Conservation (phyloP, 2,329 filamentous ascomycete species). For the Botryotinia globosa region DNA sequence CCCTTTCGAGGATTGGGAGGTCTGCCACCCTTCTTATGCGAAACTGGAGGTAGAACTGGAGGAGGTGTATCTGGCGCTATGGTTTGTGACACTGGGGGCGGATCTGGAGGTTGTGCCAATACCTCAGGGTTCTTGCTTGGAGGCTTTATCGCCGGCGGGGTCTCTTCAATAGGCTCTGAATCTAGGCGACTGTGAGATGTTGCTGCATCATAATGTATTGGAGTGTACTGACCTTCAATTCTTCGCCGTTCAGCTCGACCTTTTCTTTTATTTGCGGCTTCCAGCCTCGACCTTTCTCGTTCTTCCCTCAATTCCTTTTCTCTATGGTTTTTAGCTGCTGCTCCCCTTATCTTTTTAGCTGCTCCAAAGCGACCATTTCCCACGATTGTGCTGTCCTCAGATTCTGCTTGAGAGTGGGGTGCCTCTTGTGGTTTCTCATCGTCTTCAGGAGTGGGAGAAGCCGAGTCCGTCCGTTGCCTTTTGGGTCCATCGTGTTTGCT, state of each 20-base stretch:
- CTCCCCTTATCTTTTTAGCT: slow-evolving; percentile 60
- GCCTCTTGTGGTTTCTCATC: slow-evolving; percentile 40
- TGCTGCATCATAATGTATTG: slow-evolving; percentile 27
- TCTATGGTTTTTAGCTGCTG: slow-evolving; percentile 55
- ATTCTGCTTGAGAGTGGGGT: slow-evolving; percentile 55
- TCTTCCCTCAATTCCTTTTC: slow-evolving; percentile 70
- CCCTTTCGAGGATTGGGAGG: slow-evolving; percentile 64
- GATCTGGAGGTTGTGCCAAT: slow-evolving; percentile 39
- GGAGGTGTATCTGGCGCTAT: slow-evolving; percentile 50
- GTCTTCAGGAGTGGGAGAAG: slow-evolving; percentile 60
- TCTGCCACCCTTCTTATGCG: slow-evolving; percentile 61
- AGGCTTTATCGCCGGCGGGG: slow-evolving; percentile 48
- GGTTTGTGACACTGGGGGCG: slow-evolving; percentile 46
- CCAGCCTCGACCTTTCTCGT: slow-evolving; percentile 67
- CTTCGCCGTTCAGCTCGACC: slow-evolving; percentile 77
- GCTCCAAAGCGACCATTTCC: slow-evolving; percentile 46
- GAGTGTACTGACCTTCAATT: slow-evolving; percentile 63
- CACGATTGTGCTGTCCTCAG: slow-evolving; percentile 62
- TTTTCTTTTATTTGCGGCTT: slow-evolving; percentile 77
- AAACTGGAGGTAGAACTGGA: slow-evolving; percentile 43
- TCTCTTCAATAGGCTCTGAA: slow-evolving; percentile 69
- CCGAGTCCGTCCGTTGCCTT: slow-evolving; percentile 78
- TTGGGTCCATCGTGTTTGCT: slow-evolving; percentile 73
- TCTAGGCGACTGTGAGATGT: slow-evolving; percentile 50
- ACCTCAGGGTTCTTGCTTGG: slow-evolving; percentile 36